Percentiles rank a stretch among this genome's conserved stretches.
These are phyloP conservation scores for Edaphochlamys debaryana DNA, from an alignment of 139 green algal species.

Conservation along the genomic window DNA sequence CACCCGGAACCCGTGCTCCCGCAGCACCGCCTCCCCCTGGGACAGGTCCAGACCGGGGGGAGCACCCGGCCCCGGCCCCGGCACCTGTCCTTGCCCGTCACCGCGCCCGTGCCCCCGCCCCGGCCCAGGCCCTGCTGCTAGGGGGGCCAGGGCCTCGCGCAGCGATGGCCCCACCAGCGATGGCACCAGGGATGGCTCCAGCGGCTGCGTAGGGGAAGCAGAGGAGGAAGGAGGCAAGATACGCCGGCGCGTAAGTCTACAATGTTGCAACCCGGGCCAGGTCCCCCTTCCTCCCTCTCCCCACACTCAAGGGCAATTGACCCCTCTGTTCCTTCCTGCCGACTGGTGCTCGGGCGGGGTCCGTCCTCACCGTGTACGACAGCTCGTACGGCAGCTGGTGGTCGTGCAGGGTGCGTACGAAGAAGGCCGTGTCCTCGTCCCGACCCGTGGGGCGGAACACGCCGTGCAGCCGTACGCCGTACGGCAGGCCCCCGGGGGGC, in stretches of 20 bases:
- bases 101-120: not conserved
- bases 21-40: not conserved
- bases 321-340: not conserved
- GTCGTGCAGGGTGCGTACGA: not conserved
- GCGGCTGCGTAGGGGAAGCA: too few species aligned
- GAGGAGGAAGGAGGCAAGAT: too few species aligned
- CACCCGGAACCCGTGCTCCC: not conserved
- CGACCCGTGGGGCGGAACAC: slow-evolving; percentile 28
- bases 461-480: slow-evolving; percentile 21
- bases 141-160: too few species aligned
- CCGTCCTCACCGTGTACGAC: not conserved
- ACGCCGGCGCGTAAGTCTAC: too few species aligned
- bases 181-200: not conserved
- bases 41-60: too few species aligned
- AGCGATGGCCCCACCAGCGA: not conserved
- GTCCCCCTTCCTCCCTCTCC: too few species aligned
- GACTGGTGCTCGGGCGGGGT: not conserved
- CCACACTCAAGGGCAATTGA: too few species aligned
- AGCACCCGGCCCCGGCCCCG: not conserved
- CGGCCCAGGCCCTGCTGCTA: not conserved
- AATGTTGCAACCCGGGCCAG: too few species aligned
- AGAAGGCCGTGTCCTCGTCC: slow-evolving; percentile 11
- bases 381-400: not conserved
- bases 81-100: too few species aligned
- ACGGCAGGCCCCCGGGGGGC: not conserved